phyloP scores from a whole-genome alignment of 176 grass and related monocot species.

The Melocanna baccifera region DNA sequence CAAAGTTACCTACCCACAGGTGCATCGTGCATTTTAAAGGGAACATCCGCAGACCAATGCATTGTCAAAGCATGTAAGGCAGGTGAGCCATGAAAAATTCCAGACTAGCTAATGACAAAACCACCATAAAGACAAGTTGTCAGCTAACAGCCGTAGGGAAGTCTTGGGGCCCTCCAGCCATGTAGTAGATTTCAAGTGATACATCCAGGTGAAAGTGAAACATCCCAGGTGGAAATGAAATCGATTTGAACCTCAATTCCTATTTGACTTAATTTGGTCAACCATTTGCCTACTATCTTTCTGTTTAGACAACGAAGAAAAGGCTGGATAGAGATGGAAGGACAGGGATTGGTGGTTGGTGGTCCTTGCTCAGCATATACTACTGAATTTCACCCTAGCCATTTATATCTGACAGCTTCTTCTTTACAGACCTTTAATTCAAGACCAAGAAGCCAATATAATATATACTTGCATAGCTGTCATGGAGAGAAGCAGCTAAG shows the following conservation, averaged over 20 bases:
- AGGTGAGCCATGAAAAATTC: slow-evolving; percentile 18
- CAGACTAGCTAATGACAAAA: slow-evolving; percentile 27
- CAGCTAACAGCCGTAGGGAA: neutral
- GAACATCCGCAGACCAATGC: slow-evolving; percentile 13
- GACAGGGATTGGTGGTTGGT: slow-evolving; percentile 19
- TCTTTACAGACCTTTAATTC: slow-evolving; percentile 35
- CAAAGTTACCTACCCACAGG: neutral
- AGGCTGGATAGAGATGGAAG: slow-evolving; percentile 15
- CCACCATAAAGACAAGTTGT: slow-evolving; percentile 23
- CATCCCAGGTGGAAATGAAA: neutral
- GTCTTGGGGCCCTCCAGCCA: neutral
- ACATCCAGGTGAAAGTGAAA: slow-evolving; percentile 1
- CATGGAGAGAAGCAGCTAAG: slow-evolving; percentile 36
- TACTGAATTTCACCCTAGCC: neutral
- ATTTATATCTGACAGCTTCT: slow-evolving; percentile 34
- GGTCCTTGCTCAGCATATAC: slow-evolving; percentile 9
- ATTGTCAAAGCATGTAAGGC: slow-evolving; percentile 38
- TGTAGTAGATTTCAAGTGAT: slow-evolving; percentile 12
- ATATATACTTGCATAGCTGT: slow-evolving; percentile 48
- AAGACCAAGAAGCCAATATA: slow-evolving; percentile 31
- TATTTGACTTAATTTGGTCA: slow-evolving; percentile 11
- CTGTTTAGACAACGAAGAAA: slow-evolving; percentile 16
- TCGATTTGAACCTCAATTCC: neutral
- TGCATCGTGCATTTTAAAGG: slow-evolving; percentile 22
- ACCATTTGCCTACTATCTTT: slow-evolving; percentile 6